A percentile compares a stretch with the other conserved stretches of the same genome.
Evolutionary conservation across 1,284 basidiomycete species (phyloP).

Genomic region (Rhizoctonia solani): DNA sequence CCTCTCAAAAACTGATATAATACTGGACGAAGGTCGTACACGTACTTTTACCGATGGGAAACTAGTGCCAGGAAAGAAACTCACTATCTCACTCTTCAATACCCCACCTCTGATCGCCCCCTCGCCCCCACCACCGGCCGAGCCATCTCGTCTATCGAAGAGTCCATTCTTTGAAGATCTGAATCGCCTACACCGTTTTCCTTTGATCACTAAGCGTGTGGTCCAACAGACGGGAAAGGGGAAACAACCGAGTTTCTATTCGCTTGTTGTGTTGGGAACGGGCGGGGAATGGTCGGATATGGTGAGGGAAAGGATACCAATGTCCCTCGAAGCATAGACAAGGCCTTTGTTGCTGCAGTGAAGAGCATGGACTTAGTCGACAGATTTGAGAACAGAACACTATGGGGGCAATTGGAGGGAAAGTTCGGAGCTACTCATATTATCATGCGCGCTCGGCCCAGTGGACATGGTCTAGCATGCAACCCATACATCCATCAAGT

Average conservation of each 20-base stretch:
- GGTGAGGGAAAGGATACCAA: conserved; percentile 81
- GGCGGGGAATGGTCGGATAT: conserved; percentile 85
- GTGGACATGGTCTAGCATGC: conserved; percentile 91
- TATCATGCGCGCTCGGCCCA: conserved; percentile 84
- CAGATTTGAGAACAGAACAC: conserved; percentile 85
- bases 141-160: conserved; percentile 28
- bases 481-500: conserved; percentile 81
- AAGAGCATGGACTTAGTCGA: conserved; percentile 89
- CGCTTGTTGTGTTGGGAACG: conserved; percentile 84
- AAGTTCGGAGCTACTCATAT: conserved; percentile 89
- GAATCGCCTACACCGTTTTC: conserved; percentile 57
- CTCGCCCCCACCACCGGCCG: conserved; percentile 43
- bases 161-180: conserved; percentile 40
- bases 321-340: conserved; percentile 59
- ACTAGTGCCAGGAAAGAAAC: conserved; percentile 20
- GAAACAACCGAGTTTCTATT: conserved; percentile 69
- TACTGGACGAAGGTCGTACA: conserved; percentile 31
- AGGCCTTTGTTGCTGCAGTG: conserved; percentile 75
- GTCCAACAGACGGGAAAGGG: conserved; percentile 87
- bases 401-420: conserved; percentile 83
- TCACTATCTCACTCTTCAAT: conserved; percentile 30
- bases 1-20: conserved; percentile 16
- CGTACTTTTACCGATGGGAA: conserved; percentile 10
- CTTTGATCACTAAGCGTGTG: conserved; percentile 63
- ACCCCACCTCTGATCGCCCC: conserved; percentile 35